Evolutionary conservation across 2,329 filamentous ascomycete genomes (phyloP).

Genomic region (Pyrenophora graminea): DNA sequence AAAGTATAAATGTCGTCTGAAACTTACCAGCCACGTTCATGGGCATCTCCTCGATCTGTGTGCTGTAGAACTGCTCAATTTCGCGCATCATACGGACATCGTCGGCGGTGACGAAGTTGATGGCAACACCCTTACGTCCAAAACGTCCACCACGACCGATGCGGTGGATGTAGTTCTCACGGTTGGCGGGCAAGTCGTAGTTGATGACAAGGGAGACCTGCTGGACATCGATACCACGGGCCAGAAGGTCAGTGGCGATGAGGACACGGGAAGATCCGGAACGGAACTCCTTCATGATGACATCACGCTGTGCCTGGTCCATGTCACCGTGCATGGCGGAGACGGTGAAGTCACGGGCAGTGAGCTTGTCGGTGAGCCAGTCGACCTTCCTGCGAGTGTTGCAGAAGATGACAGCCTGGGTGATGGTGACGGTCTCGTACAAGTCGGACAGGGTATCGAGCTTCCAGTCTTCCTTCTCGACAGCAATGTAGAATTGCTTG

Average conservation of each 20-base stretch:
- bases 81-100: slow-evolving; percentile 99
- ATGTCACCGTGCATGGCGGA: slow-evolving; percentile 99
- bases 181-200: slow-evolving; percentile 96
- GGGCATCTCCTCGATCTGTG: slow-evolving; percentile 99
- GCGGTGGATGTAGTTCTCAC: slow-evolving; percentile 99
- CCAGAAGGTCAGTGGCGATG: slow-evolving; percentile 98
- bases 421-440: slow-evolving; percentile 98
- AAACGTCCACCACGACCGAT: slow-evolving; percentile 96
- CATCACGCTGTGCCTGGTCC: slow-evolving; percentile 97
- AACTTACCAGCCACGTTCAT: slow-evolving; percentile 77
- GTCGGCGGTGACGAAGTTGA: slow-evolving; percentile 99
- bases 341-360: slow-evolving; percentile 97
- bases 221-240: slow-evolving; percentile 97
- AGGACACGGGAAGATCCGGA: slow-evolving; percentile 95
- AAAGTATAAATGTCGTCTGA: neutral
- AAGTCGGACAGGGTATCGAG: slow-evolving; percentile 98
- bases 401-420: slow-evolving; percentile 99
- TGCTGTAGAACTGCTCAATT: slow-evolving; percentile 99
- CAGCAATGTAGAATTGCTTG: slow-evolving; percentile 99
- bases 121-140: slow-evolving; percentile 96
- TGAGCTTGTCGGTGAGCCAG: slow-evolving; percentile 99
- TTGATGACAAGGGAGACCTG: slow-evolving; percentile 99
- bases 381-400: slow-evolving; percentile 99
- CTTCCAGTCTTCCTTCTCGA: slow-evolving; percentile 99
- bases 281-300: slow-evolving; percentile 98